phyloP scores from a whole-genome alignment of 2,329 filamentous ascomycete genomes.

The Capronia epimyces region DNA sequence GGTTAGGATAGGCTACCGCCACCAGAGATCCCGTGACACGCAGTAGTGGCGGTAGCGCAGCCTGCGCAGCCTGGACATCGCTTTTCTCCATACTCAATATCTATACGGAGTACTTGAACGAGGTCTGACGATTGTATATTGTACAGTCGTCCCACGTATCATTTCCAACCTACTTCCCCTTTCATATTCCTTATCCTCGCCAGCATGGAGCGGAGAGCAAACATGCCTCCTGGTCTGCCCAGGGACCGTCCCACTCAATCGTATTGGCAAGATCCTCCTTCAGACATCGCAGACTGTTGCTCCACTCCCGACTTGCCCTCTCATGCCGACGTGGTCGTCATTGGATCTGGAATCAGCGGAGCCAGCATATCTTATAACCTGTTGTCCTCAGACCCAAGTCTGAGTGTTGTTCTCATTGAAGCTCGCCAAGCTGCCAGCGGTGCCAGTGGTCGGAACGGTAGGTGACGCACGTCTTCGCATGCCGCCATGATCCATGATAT shows the following conservation, averaged over 20 bases:
- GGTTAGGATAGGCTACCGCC: too few species aligned
- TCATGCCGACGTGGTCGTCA: slow-evolving; percentile 34
- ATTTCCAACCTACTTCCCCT: too few species aligned
- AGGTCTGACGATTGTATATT: too few species aligned
- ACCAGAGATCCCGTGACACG: too few species aligned
- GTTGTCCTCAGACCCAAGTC: slow-evolving; percentile 25
- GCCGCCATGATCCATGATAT: too few species aligned
- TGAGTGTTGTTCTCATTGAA: slow-evolving; percentile 38
- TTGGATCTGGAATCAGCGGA: slow-evolving; percentile 40
- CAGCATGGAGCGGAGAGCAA: slow-evolving; percentile 15
- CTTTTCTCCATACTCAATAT: too few species aligned
- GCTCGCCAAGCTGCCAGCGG: slow-evolving; percentile 37
- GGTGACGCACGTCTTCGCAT: too few species aligned
- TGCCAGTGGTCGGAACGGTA: slow-evolving; percentile 33
- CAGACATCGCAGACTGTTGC: slow-evolving; percentile 28
- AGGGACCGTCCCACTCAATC: slow-evolving; percentile 35
- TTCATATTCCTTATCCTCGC: not conserved
- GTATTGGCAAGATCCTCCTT: slow-evolving; percentile 33
- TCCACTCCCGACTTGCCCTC: slow-evolving; percentile 27
- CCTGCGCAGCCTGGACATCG: too few species aligned
- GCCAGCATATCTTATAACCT: slow-evolving; percentile 34
- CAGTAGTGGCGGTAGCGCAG: too few species aligned
- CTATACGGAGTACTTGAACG: too few species aligned
- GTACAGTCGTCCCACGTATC: too few species aligned
- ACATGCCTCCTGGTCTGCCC: slow-evolving; percentile 33